Evolutionary conservation across 2,329 filamentous ascomycete species (phyloP).

Genomic region (Fusarium sororula): DNA sequence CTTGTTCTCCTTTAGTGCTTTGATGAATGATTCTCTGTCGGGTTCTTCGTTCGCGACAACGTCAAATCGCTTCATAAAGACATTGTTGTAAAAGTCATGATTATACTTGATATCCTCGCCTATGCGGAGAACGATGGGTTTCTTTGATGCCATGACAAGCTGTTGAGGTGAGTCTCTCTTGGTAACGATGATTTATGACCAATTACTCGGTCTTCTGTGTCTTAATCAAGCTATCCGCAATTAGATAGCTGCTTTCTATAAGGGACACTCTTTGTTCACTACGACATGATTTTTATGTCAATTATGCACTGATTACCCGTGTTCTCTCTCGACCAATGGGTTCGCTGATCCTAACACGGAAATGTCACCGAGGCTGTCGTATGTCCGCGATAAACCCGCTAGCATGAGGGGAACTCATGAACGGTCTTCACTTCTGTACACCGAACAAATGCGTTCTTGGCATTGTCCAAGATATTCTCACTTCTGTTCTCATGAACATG

Average conservation of each 20-base stretch:
- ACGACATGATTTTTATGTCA: background rate
- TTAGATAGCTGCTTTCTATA: background rate
- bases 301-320: too few species aligned
- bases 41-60: slow-evolving; percentile 51
- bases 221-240: background rate
- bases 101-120: slow-evolving; percentile 60
- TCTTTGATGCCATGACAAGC: slow-evolving; percentile 13
- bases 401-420: background rate
- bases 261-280: background rate
- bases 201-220: too few species aligned
- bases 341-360: background rate
- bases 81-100: slow-evolving; percentile 50
- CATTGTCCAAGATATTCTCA: background rate
- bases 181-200: background rate
- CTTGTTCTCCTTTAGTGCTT: slow-evolving; percentile 50
- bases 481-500: too few species aligned
- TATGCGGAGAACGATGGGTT: slow-evolving; percentile 40
- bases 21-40: slow-evolving; percentile 51
- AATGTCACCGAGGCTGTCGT: background rate
- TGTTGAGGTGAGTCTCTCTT: rapidly evolving
- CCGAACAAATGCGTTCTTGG: background rate
- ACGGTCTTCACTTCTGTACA: background rate
- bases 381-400: background rate
- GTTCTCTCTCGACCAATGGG: background rate
- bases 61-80: slow-evolving; percentile 51